These are phyloP conservation scores for Colletotrichum trifolii DNA, from an alignment of 2,329 filamentous ascomycete species.

Conservation along the genomic window DNA sequence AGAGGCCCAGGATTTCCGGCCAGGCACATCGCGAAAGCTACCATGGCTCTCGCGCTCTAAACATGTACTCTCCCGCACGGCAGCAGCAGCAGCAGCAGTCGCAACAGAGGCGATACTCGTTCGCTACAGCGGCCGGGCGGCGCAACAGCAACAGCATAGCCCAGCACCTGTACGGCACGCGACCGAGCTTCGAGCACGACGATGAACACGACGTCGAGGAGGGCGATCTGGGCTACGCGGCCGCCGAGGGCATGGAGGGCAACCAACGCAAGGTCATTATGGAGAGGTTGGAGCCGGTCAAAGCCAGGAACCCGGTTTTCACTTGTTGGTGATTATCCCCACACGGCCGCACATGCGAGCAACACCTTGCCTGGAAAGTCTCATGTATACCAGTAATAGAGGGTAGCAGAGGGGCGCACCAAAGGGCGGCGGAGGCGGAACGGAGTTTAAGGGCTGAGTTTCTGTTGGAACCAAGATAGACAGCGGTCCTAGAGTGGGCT, in stretches of 20 bases:
- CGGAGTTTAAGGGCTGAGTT: conserved; percentile 12
- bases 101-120: conserved; percentile 63
- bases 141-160: conserved; percentile 63
- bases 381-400: no score
- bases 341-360: conserved; percentile 17
- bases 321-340: conserved; percentile 81
- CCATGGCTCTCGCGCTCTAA: conserved; percentile 54
- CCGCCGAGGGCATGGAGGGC: conserved; percentile 92
- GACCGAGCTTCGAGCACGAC: conserved; percentile 44
- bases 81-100: conserved; percentile 47
- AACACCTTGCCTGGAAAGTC: not conserved
- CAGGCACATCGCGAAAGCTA: conserved; percentile 42
- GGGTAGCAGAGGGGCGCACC: no score
- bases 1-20: conserved; percentile 30
- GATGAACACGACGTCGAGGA: conserved; percentile 81
- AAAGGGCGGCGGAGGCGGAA: conserved; percentile 4
- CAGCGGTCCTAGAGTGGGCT: conserved; percentile 15
- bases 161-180: conserved; percentile 60
- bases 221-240: conserved; percentile 93
- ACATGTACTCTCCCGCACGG: conserved; percentile 58
- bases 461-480: conserved; percentile 13
- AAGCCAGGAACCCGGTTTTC: conserved; percentile 94
- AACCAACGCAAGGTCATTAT: conserved; percentile 95
- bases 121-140: conserved; percentile 59
- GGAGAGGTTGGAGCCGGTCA: conserved; percentile 93